Conservation (phyloP, 345 rosid genomes). For the Arabidopsis thaliana region TAIR10.1 NC_003070.9:26917501-26918000, state of each 20-base stretch:
- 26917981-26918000: conserved; percentile 31
- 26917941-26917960: conserved; percentile 81
- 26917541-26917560: conserved; percentile 26
- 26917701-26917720: conserved; percentile 38
- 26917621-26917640: conserved; percentile 34
- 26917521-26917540: conserved; percentile 1
- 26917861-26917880: conserved; percentile 86
- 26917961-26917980: conserved; percentile 65
- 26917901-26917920: conserved; percentile 64
- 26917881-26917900: conserved; percentile 77
- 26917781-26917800: conserved; percentile 45
- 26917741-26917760: conserved; percentile 11
- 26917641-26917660: conserved; percentile 28
- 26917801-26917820: conserved; percentile 38
- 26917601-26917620: neutral
- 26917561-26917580: conserved; percentile 25
- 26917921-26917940: conserved; percentile 94
- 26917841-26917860: conserved; percentile 69
- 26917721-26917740: conserved; percentile 8
- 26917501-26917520: conserved; percentile 87
- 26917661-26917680: conserved; percentile 47
- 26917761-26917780: conserved; percentile 28
- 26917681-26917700: conserved; percentile 25
- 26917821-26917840: conserved; percentile 84
- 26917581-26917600: conserved; percentile 20